Percentiles rank a stretch among this genome's conserved stretches.
phyloP scores from a whole-genome alignment of 768 basidiomycete species.

The Leccinellum luteum region DNA sequence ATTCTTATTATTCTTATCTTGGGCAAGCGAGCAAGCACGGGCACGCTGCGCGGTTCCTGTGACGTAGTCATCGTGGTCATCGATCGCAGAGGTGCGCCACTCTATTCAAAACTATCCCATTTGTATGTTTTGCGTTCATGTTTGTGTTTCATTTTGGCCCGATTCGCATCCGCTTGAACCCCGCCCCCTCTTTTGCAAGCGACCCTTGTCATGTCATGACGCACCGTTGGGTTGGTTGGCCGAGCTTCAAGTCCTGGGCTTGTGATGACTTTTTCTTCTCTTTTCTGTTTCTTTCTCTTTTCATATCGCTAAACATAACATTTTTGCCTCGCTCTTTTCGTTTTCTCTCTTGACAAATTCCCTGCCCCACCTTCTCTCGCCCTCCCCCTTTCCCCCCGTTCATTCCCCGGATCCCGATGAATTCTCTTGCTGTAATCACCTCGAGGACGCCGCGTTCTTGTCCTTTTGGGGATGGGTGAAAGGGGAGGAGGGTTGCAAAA shows the following conservation, averaged over 20 bases:
- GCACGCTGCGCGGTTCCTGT: constrained; percentile 24
- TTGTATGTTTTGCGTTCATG: constrained; percentile 10
- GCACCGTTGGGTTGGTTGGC: neutral
- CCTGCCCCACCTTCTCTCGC: neutral
- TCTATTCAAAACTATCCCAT: neutral
- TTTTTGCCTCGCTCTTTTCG: constrained; percentile 1
- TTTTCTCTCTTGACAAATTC: constrained; percentile 4
- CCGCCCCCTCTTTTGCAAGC: constrained; percentile 4
- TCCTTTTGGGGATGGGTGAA: neutral
- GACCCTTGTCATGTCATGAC: neutral
- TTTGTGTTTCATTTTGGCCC: neutral
- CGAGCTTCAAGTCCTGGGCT: neutral
- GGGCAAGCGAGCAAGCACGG: neutral
- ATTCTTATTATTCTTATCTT: neutral
- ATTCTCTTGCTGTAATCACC: constrained; percentile 28
- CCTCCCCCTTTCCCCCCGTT: neutral
- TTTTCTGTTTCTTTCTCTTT: neutral
- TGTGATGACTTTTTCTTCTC: neutral
- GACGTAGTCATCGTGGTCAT: constrained; percentile 22
- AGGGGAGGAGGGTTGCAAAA: neutral
- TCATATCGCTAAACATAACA: constrained; percentile 9
- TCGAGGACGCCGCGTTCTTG: constrained; percentile 26
- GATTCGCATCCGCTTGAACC: constrained; percentile 26
- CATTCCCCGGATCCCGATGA: constrained; percentile 6
- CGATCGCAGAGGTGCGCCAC: neutral